Base-by-base conservation (phyloP, 2,329 filamentous ascomycete genomes). In the Bipolaris bicolor region DNA sequence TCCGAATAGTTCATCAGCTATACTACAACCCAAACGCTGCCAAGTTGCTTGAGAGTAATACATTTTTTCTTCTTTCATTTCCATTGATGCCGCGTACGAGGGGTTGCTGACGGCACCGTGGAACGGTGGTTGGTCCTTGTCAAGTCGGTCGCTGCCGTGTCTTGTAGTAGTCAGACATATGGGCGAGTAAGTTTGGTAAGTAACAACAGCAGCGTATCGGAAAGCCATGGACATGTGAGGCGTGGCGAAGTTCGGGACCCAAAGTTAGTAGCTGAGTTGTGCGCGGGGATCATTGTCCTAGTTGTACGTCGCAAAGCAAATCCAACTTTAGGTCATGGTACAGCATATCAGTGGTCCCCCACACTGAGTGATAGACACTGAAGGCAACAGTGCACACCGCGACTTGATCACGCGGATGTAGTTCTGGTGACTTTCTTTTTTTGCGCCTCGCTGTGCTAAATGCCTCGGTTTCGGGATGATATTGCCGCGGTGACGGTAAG, bases 231-330 rank as follows among this genome's bases (percentile, higher is more conserved):
- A 29, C 29, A 47, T 47, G 33, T 47, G 31, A 34, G 13, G 7
- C 29, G 33, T 34, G 13, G n/a, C 39, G 50, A 45, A 63, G 48
- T 61, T 61, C 61, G 63, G 66, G 66, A 68, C 66, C 60, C 41
- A 58, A 58, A 24, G 45, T 22, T 47, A 34, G 33, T 20, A 34
- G n/a, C 13, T 13, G 45, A 36, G 47, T 53, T 53, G 49, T 52
- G 64, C 60, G 66, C 48, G 53, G 22, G 44, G 22, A 40, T 41
- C 13, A 16, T 47, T 24, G 53, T 47, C 22, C 48, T 55, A 62
- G 53, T 62, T 50, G 47, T 58, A 40, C 50, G 44, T 58, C 36
- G 20, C 43, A 41, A 51, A 54, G 39, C 50, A 26, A 41, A 51
- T 46, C 24, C 49, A 20, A 44, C 10, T 54, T 51, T 52, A 59